These are phyloP conservation scores for Schwanniomyces sp. DNA, from an alignment of 805 yeast genomes.

Conservation along the genomic window DNA sequence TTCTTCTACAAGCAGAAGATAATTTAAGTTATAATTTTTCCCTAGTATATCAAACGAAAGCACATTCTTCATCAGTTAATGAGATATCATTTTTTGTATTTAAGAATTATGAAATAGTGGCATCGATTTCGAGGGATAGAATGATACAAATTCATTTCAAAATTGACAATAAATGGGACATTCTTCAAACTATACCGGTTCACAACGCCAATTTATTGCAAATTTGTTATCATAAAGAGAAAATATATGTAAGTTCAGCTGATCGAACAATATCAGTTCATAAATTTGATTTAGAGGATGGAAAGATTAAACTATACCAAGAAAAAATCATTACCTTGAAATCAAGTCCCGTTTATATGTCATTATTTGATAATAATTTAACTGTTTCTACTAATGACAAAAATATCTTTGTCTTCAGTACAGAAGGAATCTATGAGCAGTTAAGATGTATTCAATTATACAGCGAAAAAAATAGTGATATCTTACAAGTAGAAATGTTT, in stretches of 20 bases:
- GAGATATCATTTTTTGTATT: conserved; percentile 39
- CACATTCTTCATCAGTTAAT: conserved; percentile 54
- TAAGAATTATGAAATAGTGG: conserved; percentile 27
- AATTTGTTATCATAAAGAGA: conserved; percentile 25
- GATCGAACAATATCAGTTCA: conserved; percentile 64
- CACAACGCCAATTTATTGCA: conserved; percentile 56
- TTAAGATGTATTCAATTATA: conserved; percentile 40
- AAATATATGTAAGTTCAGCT: conserved; percentile 54
- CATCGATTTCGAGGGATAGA: conserved; percentile 58
- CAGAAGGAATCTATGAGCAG: conserved; percentile 28
- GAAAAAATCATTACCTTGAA: conserved; percentile 53
- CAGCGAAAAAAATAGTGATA: conserved; percentile 38
- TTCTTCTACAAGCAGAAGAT: conserved; percentile 22
- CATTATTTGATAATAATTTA: conserved; percentile 36
- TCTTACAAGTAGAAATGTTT: conserved; percentile 46
- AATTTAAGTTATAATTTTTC: conserved; percentile 6
- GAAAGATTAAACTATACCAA: conserved; percentile 19
- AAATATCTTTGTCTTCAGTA: conserved; percentile 39
- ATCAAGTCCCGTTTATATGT: conserved; percentile 49
- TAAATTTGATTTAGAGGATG: conserved; percentile 25
- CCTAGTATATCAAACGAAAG: conserved; percentile 31
- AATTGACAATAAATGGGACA: conserved; percentile 39
- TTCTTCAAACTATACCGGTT: conserved; percentile 58
- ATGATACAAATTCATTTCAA: conserved; percentile 56
- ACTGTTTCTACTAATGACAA: conserved; percentile 56